phyloP scores from a whole-genome alignment of 2,329 filamentous ascomycete genomes.

The Nannizziopsis barbatae region DNA sequence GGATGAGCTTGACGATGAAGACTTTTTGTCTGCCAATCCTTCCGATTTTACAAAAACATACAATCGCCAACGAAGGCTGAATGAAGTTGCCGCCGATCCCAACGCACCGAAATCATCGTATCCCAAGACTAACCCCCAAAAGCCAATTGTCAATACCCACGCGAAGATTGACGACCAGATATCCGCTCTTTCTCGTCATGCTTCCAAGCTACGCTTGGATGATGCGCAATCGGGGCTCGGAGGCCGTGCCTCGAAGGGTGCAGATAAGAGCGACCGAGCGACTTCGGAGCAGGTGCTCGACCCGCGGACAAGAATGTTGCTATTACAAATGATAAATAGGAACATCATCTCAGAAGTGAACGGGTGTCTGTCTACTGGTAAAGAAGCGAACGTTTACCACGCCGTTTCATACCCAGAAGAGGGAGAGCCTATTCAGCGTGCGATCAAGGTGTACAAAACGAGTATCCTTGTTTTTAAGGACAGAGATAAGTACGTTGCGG shows the following conservation, averaged over 20 bases:
- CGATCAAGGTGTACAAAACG: slow-evolving; percentile 99
- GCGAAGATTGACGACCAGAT: slow-evolving; percentile 80
- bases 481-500: slow-evolving; percentile 86
- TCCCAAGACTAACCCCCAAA: slow-evolving; percentile 66
- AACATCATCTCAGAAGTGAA: slow-evolving; percentile 83
- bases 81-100: slow-evolving; percentile 40
- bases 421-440: slow-evolving; percentile 54
- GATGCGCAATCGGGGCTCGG: slow-evolving; percentile 45
- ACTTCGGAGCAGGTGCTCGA: slow-evolving; percentile 93
- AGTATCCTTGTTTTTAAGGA: slow-evolving; percentile 97
- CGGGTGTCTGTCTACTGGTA: slow-evolving; percentile 89
- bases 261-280: slow-evolving; percentile 80
- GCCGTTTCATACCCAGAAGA: slow-evolving; percentile 54
- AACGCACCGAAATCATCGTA: slow-evolving; percentile 45
- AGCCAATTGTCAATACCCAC: slow-evolving; percentile 66
- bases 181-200: slow-evolving; percentile 70
- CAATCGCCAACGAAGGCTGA: slow-evolving; percentile 67
- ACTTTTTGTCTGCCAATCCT: slow-evolving; percentile 46
- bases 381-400: slow-evolving; percentile 97
- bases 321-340: slow-evolving; percentile 91
- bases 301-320: slow-evolving; percentile 84
- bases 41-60: slow-evolving; percentile 73
- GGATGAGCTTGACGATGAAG: slow-evolving; percentile 45
- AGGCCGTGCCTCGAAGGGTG: slow-evolving; percentile 36
- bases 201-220: slow-evolving; percentile 72